Percentiles rank a stretch among this genome's conserved stretches.
These are phyloP conservation scores for Podospora comata DNA, from an alignment of 495 filamentous ascomycete species.

Conservation along the genomic window DNA sequence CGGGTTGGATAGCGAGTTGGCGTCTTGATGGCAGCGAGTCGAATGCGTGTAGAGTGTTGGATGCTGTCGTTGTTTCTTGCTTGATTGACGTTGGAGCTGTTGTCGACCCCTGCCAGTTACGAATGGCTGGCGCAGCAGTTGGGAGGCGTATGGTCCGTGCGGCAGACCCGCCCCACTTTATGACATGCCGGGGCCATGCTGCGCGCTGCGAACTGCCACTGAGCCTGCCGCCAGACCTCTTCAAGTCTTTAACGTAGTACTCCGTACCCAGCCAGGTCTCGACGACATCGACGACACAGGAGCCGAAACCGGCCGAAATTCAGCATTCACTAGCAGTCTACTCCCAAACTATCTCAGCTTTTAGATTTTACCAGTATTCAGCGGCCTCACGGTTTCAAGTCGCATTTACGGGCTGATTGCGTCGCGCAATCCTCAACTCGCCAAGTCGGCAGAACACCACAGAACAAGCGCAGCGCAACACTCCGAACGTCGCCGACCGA, in stretches of 20 bases:
- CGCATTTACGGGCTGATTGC: not conserved
- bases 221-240: not conserved
- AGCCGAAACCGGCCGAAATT: not conserved
- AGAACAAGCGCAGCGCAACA: constrained; percentile 1
- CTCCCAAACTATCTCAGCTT: not conserved
- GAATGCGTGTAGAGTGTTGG: not conserved
- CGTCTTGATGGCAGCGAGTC: not conserved
- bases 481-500: not conserved
- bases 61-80: not conserved
- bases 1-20: not conserved
- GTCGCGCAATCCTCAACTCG: not conserved
- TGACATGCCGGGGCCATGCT: not conserved
- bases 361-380: not conserved
- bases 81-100: constrained; percentile 6
- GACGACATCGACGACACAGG: not conserved
- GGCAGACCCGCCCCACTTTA: not conserved
- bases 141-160: not conserved
- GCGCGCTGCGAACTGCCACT: not conserved
- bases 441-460: not conserved
- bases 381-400: not conserved
- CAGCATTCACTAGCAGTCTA: not conserved
- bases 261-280: not conserved
- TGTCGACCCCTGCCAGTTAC: constrained; percentile 9
- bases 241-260: not conserved
- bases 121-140: constrained; percentile 6